Evolutionary conservation across 2,329 filamentous ascomycete genomes (phyloP), one percentile per base, ranked within the genome.

Genomic region (Ceratocystis cubensis): DNA sequence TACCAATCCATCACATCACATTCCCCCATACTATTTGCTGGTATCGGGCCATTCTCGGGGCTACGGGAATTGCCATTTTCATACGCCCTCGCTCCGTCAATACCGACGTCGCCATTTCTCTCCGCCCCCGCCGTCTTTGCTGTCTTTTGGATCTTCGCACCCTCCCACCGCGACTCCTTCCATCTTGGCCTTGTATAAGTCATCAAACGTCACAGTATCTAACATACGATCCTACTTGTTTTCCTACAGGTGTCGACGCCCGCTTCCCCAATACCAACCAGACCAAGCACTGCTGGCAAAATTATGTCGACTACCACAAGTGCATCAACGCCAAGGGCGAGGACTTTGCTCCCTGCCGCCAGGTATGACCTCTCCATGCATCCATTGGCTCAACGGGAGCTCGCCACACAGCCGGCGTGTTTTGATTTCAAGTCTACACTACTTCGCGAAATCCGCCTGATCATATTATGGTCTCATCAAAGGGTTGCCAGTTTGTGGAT

Each of bases 241-340:
- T 41, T 33, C 22, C 13, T 61, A 62, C 63, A 96, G 94, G 94
- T 83, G 96, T 95, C 82, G 94, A 99, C 78, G 94, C 94, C 79
- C 93, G 94, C 78, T 99, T 97, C 83, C 94, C 94, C 76, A 96
- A 99, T 84, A 82, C 86, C 83, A 99, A 99, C 83, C 90, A 94
- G 82, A 88, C 92, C 81, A 96, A 96, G 88, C 92, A 99, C 86
- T 99, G 94, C 90, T 99, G 94, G 94, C 95, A 99, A 80, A 99
- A 99, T 86, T 99, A 99, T 81, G 94, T 99, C 82, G 94, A 99
- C 80, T 97, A 99, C 85, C 90, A 99, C 87, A 99, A 99, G 86
- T 99, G 94, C 84, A 91, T 96, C 79, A 82, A 88, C 76, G 93
- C 92, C 80, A 97, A 97, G 86, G 93, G 93, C 79, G 93, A 97